These are phyloP conservation scores for Colletotrichum viniferum DNA, from an alignment of 2,329 filamentous ascomycete species.

Conservation along the genomic window DNA sequence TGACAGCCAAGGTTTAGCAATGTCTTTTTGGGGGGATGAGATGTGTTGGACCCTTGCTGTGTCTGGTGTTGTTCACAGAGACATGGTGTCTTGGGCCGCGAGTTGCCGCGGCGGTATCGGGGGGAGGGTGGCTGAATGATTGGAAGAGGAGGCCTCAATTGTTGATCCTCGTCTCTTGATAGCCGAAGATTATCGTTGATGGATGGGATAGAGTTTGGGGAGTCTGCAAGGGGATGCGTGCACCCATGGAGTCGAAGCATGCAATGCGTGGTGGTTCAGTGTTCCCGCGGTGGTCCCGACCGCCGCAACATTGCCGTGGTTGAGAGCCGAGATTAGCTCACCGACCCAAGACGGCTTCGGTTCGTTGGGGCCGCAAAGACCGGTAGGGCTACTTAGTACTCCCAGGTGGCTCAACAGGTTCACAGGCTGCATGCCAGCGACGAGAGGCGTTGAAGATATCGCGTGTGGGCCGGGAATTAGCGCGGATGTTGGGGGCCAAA, in stretches of 20 bases:
- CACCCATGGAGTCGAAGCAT: not conserved
- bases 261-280: not conserved
- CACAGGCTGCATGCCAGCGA: not conserved
- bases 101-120: slow-evolving; percentile 5
- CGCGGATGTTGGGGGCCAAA: not conserved
- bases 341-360: not conserved
- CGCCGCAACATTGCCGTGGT: not conserved
- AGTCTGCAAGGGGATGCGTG: not conserved
- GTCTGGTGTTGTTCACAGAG: not conserved
- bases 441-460: not conserved
- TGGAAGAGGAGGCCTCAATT: not conserved
- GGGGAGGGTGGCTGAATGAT: not conserved
- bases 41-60: not conserved
- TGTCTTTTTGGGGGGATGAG: not conserved
- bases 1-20: not conserved
- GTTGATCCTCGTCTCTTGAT: not conserved
- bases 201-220: not conserved
- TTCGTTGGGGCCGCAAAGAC: slow-evolving; percentile 13
- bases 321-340: slow-evolving; percentile 6
- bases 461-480: not conserved
- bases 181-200: not conserved
- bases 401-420: slow-evolving; percentile 14
- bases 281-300: not conserved
- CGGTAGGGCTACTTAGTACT: not conserved
- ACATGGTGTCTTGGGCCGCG: slow-evolving; percentile 2